Evolutionary conservation across 108 stramenopile species (phyloP).

Genomic region (Seminavis robusta): DNA sequence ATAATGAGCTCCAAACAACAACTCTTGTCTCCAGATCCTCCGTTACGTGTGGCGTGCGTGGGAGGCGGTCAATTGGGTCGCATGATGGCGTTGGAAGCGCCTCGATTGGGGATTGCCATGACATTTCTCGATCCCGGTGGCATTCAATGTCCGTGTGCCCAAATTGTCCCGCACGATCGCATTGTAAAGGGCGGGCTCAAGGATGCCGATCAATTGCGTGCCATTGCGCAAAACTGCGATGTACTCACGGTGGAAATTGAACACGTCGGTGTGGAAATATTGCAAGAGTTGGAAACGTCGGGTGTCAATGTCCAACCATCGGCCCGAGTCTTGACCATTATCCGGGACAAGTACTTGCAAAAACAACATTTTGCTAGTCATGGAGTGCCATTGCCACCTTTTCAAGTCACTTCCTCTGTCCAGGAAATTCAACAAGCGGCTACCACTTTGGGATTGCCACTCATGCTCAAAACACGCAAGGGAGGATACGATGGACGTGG

Average conservation of each 20-base stretch:
- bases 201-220: slow-evolving; percentile 73
- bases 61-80: slow-evolving; percentile 99
- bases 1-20: too few relatives aligned
- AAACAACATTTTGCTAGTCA: slow-evolving; percentile 84
- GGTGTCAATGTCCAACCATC: slow-evolving; percentile 91
- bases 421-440: slow-evolving; percentile 66
- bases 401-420: slow-evolving; percentile 48
- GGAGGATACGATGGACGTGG: slow-evolving; percentile 98
- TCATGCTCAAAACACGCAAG: slow-evolving; percentile 93
- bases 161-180: slow-evolving; percentile 32
- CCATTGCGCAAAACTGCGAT: slow-evolving; percentile 67
- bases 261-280: slow-evolving; percentile 89
- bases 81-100: slow-evolving; percentile 98
- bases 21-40: too few relatives aligned
- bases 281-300: slow-evolving; percentile 69
- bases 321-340: slow-evolving; percentile 77
- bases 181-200: slow-evolving; percentile 81
- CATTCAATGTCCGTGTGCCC: slow-evolving; percentile 62
- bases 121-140: slow-evolving; percentile 85
- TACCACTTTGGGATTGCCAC: slow-evolving; percentile 76
- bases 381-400: slow-evolving; percentile 74
- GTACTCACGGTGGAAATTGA: slow-evolving; percentile 99
- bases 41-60: slow-evolving; percentile 85
- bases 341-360: slow-evolving; percentile 95
- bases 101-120: slow-evolving; percentile 87